Base-by-base conservation (phyloP, 441 rosid genomes). In the Eutrema salsugineum region DNA sequence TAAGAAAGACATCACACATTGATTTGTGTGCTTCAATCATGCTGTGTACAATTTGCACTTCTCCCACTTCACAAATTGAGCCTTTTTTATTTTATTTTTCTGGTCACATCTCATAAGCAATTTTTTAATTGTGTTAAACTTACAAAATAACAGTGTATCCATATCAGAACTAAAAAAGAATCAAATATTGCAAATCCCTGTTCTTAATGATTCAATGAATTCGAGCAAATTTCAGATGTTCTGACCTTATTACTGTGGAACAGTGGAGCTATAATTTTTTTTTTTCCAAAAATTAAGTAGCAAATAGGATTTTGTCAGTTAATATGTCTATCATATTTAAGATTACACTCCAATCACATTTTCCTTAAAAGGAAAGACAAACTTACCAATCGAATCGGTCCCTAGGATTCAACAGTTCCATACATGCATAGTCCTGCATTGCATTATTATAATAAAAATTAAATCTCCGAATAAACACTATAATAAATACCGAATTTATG, bases 11-110 rank as follows among this genome's bases (percentile, higher is more conserved):
- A 49, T 20, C 42, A 59, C 56, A 60, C 67, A 51, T 74, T 66
- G 73, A 67, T 32, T 40, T 24, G 73, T 43, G 78, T 74, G 73
- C 63, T 66, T 65, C 63, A 63, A 12, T 44, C 42, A 44, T 65
- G 42, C 10, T 12, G 63, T 38, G 71, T 59, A 66, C 65, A 73
- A 59, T 66, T 73, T 66, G 68, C 67, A 40, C 11, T 66, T 42
- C 38, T 17, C 46, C 17, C 56, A 59, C 48, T 22, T 12, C 55
- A 20, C 39, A 42, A 28, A 40, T 39, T 58, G 19, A 27, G 16
- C 1, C 8, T 9, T 5, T 11, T 66, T 66, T 3, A 6, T 28
- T 50, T 50, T 12, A 17, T 8, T 16, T 33, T 1, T 22, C 12
- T 38, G 16, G 8, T 58, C 17, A 58, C 11, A 57, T 19, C 3